Conservation (phyloP, 1,284 basidiomycete species). For the Cutaneotrichosporon cavernicola region DNA sequence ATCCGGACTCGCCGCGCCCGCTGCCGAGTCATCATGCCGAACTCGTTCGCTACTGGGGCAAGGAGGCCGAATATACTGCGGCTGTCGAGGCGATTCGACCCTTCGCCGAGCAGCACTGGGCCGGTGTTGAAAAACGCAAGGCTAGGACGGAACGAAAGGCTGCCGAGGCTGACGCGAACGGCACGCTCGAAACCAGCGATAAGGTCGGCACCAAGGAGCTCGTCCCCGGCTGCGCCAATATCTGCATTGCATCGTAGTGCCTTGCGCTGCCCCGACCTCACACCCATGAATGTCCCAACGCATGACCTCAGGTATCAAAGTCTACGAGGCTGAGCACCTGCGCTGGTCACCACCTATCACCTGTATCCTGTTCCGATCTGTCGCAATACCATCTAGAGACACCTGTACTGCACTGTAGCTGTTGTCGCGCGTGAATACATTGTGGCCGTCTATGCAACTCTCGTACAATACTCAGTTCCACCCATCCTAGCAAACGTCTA, state of each 20-base stretch:
- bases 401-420: background rate
- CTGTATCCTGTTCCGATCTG: background rate
- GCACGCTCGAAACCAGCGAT: background rate
- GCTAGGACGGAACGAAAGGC: background rate
- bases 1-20: constrained; percentile 24
- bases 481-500: background rate
- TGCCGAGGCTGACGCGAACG: too few species aligned
- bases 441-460: background rate
- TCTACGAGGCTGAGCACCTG: background rate
- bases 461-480: background rate
- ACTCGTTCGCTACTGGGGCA: constrained; percentile 31
- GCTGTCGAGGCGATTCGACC: background rate
- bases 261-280: background rate
- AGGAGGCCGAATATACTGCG: constrained; percentile 23
- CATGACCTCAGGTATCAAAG: background rate
- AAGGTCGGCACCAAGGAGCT: too few species aligned
- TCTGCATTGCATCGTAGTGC: background rate
- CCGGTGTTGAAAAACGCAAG: background rate
- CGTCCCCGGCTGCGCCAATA: background rate
- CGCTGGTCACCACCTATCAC: background rate
- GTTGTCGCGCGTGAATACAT: background rate
- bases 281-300: background rate
- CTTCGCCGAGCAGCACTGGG: constrained; percentile 1
- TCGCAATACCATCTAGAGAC: background rate
- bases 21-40: constrained; percentile 19